Conservation (phyloP, 345 rosid species). For the Theobroma cacao region DNA sequence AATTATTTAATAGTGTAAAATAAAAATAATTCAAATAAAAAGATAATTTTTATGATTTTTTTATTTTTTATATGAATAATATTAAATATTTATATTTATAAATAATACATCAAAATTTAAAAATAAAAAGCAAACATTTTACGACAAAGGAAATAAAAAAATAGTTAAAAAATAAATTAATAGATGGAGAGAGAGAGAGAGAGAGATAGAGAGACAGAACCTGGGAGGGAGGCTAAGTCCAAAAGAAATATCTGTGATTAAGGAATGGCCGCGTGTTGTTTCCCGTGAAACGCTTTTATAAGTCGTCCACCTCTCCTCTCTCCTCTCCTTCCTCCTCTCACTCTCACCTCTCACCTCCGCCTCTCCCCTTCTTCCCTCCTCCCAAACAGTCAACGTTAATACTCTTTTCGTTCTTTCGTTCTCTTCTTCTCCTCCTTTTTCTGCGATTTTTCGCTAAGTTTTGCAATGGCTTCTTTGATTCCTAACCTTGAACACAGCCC, state of each 20-base stretch:
- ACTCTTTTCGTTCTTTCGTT: too few species aligned
- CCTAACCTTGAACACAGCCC: conserved; percentile 23
- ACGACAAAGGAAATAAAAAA: neutral
- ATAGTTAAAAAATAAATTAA: neutral
- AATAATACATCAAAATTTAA: too few species aligned
- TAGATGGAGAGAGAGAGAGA: too few species aligned
- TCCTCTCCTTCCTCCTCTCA: neutral
- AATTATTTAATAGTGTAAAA: too few species aligned
- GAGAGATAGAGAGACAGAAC: neutral
- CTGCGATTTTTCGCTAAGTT: neutral
- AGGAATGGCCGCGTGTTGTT: conserved; percentile 37
- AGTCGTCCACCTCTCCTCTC: neutral
- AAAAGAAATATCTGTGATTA: conserved; percentile 31
- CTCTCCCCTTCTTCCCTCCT: neutral
- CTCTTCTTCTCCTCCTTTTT: neutral
- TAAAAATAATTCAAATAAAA: too few species aligned
- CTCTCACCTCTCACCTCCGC: neutral
- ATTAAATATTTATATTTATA: too few species aligned
- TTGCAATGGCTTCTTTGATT: conserved; percentile 26
- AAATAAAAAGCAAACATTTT: too few species aligned
- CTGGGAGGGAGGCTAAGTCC: neutral
- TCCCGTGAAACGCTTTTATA: conserved; percentile 38
- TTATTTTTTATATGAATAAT: too few species aligned
- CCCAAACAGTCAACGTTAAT: neutral
- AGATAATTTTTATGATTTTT: too few species aligned